Base-by-base conservation (phyloP, 371 early-diverging fungal species). In the Lichtheimia ramosa region DNA sequence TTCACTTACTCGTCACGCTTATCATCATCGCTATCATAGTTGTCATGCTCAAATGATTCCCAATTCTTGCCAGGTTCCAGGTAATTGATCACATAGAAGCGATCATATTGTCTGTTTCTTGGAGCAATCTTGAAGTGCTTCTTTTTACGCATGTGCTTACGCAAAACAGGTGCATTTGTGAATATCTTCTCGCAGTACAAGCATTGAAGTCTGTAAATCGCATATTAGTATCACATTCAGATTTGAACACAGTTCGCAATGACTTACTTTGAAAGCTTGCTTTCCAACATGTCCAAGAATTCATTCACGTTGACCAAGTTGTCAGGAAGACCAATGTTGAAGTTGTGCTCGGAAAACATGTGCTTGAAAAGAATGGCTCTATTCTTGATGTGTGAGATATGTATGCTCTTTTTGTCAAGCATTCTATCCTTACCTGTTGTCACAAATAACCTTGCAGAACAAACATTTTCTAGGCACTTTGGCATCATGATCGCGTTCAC, bases 91-190 rank as follows among this genome's bases (percentile, higher is more conserved):
- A 97, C 87, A 68, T 96, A 98, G 73, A 93, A 97, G 39, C 91
- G 86, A 71, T 98, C 98, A 56, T 97, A 98, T 39, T 89, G 82
- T 58, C 89, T 85, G 73, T 96, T 96, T 48, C 87, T 86, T 20
- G 95, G 82, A 57, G 89, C 90, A 73, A 97, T 94, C 80, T 93
- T 92, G 77, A 96, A 96, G 72, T 96, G 97, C 83, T 95, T 96
- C 90, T 97, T 98, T 82, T 98, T 98, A 66, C 96, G 90, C 96
- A 98, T 96, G 63, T 98, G 98, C 71, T 94, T 93, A 56, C 97
- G 88, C 54, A 98, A 82, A 10, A 94, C 94, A 0, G 92, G 88
- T 6, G 88, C 80, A 23, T 89, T 87, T 13, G 93, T 94, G 72
- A 96, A 98, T 4, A 82, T 87, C 76, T 92, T 93, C 76, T 98